A percentile compares a stretch with the other conserved stretches of the same genome.
These are phyloP conservation scores for Plenodomus tracheiphilus DNA, from an alignment of 2,329 filamentous ascomycete species.

Conservation along the genomic window DNA sequence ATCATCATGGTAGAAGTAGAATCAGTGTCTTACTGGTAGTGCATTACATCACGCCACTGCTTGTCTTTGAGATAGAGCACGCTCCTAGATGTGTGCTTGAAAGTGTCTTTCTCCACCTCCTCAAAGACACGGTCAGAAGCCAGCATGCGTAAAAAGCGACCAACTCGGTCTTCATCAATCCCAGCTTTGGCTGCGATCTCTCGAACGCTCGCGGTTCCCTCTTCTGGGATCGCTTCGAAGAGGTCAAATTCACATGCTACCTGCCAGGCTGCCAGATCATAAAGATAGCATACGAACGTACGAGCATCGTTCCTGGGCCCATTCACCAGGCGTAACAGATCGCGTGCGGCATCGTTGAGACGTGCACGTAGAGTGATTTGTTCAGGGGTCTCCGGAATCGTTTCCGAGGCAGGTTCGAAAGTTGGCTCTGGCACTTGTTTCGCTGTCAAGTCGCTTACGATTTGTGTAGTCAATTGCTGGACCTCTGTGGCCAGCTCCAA, in stretches of 20 bases:
- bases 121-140: conserved; percentile 19
- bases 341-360: conserved; percentile 19
- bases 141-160: conserved; percentile 18
- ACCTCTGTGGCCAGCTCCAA: conserved; percentile 15
- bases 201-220: conserved; percentile 6
- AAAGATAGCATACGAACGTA: conserved; percentile 15
- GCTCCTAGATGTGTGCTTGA: conserved; percentile 24
- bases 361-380: conserved; percentile 13
- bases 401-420: conserved; percentile 11
- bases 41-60: conserved; percentile 15
- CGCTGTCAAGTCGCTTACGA: conserved; percentile 12
- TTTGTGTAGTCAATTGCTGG: conserved; percentile 11
- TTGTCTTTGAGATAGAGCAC: conserved; percentile 14
- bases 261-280: conserved; percentile 25
- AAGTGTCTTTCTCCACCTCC: conserved; percentile 16
- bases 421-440: conserved; percentile 14
- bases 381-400: conserved; percentile 10
- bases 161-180: conserved; percentile 17
- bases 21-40: conserved; percentile 15
- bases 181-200: conserved; percentile 17
- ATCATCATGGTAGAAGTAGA: fast-evolving
- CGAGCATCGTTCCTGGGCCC: conserved; percentile 16
- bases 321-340: conserved; percentile 29
- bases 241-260: conserved; percentile 22
- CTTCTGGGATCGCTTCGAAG: conserved; percentile 17